phyloP scores from a whole-genome alignment of 495 filamentous ascomycete species.

The Talaromyces liani region DNA sequence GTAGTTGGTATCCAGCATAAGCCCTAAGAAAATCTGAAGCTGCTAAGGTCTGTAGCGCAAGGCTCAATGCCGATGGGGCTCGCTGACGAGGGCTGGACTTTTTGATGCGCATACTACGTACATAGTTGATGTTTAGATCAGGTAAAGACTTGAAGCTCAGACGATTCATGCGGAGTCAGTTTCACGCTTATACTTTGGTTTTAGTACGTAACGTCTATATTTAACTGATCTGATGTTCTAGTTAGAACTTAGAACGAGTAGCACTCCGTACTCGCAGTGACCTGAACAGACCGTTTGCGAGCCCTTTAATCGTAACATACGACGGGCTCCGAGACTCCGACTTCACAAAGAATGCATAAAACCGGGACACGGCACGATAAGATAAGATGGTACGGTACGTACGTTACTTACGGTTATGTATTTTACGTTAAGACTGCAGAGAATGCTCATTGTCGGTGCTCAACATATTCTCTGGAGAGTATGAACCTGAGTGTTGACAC shows the following conservation, averaged over 20 bases:
- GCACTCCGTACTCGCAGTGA: too few species aligned
- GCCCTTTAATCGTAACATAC: not conserved
- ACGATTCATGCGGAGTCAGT: not conserved
- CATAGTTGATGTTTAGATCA: not conserved
- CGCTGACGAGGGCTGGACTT: not conserved
- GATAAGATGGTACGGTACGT: not conserved
- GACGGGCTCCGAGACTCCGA: not conserved
- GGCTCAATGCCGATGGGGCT: not conserved
- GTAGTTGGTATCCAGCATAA: not conserved
- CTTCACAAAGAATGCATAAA: not conserved
- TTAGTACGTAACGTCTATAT: not conserved
- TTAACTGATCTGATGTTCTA: not conserved
- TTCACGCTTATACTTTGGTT: not conserved
- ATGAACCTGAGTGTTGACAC: not conserved
- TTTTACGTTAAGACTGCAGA: not conserved
- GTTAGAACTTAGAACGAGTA: not conserved
- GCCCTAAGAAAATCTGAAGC: not conserved
- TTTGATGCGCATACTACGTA: not conserved
- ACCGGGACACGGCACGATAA: constrained; percentile 1
- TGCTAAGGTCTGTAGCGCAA: not conserved
- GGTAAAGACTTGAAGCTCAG: not conserved
- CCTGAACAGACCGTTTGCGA: too few species aligned
- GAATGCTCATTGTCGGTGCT: too few species aligned
- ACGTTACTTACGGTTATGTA: not conserved
- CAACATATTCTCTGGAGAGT: not conserved